phyloP scores from a whole-genome alignment of 2,329 filamentous ascomycete genomes.

The Apiospora saccharicola region DNA sequence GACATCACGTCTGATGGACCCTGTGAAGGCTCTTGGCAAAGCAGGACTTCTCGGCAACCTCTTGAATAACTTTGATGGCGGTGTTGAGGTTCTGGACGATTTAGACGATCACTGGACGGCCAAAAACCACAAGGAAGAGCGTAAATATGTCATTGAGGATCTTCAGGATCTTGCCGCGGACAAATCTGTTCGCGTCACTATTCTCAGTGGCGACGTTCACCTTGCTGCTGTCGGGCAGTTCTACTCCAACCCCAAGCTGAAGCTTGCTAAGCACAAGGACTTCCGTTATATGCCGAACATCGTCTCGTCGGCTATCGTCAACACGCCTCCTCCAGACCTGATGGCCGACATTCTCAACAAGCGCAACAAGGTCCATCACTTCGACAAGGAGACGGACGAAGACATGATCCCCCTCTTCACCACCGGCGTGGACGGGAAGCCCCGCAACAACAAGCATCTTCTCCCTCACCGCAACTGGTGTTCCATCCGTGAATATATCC shows the following conservation, averaged over 20 bases:
- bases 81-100: slow-evolving; percentile 90
- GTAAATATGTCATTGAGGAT: slow-evolving; percentile 86
- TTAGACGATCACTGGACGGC: slow-evolving; percentile 98
- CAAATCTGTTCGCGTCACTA: slow-evolving; percentile 89
- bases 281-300: slow-evolving; percentile 97
- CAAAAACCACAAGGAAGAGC: slow-evolving; percentile 90
- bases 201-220: slow-evolving; percentile 94
- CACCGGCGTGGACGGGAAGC: slow-evolving; percentile 87
- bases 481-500: slow-evolving; percentile 84
- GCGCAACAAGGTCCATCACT: slow-evolving; percentile 82
- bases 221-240: slow-evolving; percentile 93
- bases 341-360: slow-evolving; percentile 93
- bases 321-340: slow-evolving; percentile 85
- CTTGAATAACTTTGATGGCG: slow-evolving; percentile 89
- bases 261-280: slow-evolving; percentile 85
- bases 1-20: slow-evolving; percentile 85
- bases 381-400: slow-evolving; percentile 83
- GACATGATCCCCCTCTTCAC: slow-evolving; percentile 95
- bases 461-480: slow-evolving; percentile 96
- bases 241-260: slow-evolving; percentile 86
- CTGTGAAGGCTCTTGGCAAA: slow-evolving; percentile 86
- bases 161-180: slow-evolving; percentile 92
- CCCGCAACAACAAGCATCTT: slow-evolving; percentile 88
- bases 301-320: slow-evolving; percentile 92
- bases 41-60: slow-evolving; percentile 81